Evolutionary conservation across 768 basidiomycete species (phyloP).

Genomic region (Leccinum longicurvipes): DNA sequence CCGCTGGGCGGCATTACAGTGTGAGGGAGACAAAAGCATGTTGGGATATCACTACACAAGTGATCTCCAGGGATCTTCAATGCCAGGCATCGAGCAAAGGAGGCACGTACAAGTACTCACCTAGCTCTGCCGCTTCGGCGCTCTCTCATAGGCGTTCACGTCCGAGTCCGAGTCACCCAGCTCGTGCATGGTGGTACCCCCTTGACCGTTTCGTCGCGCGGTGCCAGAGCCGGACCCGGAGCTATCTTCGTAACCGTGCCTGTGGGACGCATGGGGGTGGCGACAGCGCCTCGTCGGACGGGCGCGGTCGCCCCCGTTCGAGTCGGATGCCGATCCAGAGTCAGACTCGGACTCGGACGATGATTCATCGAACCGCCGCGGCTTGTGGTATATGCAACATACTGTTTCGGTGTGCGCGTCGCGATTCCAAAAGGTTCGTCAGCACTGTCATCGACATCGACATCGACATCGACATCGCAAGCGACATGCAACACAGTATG

Average conservation of each 20-base stretch:
- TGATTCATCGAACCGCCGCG: slow-evolving; percentile 77
- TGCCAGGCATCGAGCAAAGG: background rate
- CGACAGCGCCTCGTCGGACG: slow-evolving; percentile 7
- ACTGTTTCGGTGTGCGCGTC: slow-evolving; percentile 44
- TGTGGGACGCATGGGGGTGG: slow-evolving; percentile 3
- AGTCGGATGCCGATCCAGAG: slow-evolving; percentile 35
- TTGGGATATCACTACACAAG: background rate
- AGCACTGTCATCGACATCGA: background rate
- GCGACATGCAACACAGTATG: background rate
- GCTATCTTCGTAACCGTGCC: background rate
- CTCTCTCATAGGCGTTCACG: slow-evolving; percentile 51
- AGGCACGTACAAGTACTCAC: background rate
- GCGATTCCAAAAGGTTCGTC: background rate
- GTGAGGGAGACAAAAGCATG: background rate
- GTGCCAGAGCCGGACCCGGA: background rate
- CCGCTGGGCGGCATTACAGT: background rate
- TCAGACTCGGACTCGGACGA: slow-evolving; percentile 58
- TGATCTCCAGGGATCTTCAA: background rate
- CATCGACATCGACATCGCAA: background rate
- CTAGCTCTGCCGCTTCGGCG: slow-evolving; percentile 27
- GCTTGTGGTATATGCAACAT: slow-evolving; percentile 93
- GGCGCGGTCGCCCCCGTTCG: slow-evolving; percentile 12
- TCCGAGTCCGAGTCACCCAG: slow-evolving; percentile 22
- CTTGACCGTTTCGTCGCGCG: slow-evolving; percentile 6
- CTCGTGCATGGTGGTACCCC: slow-evolving; percentile 16